These are phyloP conservation scores for Psidium guajava DNA, from an alignment of 345 rosid species.

Conservation along the genomic window DNA sequence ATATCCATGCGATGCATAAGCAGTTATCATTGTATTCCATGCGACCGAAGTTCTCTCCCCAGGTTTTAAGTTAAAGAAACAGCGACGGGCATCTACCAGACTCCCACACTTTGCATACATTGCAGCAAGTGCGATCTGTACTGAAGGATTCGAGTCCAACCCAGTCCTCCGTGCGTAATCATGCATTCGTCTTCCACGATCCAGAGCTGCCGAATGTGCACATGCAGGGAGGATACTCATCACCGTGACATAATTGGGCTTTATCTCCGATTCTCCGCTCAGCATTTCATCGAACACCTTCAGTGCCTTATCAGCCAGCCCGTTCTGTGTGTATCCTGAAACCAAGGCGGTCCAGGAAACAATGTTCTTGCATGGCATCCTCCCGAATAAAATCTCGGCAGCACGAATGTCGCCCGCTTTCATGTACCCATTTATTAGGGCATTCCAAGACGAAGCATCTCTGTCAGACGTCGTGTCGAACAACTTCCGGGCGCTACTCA, in stretches of 20 bases:
- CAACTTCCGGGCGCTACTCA: constrained; percentile 23
- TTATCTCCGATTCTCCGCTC: constrained; percentile 9
- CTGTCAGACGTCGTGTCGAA: constrained; percentile 36
- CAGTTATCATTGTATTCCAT: constrained; percentile 48
- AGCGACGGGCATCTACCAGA: constrained; percentile 15
- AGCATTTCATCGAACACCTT: constrained; percentile 22
- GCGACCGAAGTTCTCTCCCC: constrained; percentile 14
- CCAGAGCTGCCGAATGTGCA: constrained; percentile 24
- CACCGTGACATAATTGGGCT: constrained; percentile 29
- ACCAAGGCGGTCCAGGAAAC: constrained; percentile 44
- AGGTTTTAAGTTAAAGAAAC: constrained; percentile 9
- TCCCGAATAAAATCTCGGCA: constrained; percentile 16
- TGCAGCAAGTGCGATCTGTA: constrained; percentile 21
- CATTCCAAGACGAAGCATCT: constrained; percentile 40
- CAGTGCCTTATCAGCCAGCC: constrained; percentile 22
- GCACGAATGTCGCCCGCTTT: constrained; percentile 12
- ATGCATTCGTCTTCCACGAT: constrained; percentile 17
- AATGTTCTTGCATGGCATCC: constrained; percentile 21
- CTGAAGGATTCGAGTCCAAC: constrained; percentile 7
- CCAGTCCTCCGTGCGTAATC: constrained; percentile 17
- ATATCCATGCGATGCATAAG: constrained; percentile 34
- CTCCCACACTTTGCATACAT: constrained; percentile 30
- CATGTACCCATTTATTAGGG: constrained; percentile 26
- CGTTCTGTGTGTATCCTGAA: constrained; percentile 23
- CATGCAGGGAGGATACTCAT: constrained; percentile 34